phyloP scores from a whole-genome alignment of 768 basidiomycete species.

The Ephemerocybe angulata region DNA sequence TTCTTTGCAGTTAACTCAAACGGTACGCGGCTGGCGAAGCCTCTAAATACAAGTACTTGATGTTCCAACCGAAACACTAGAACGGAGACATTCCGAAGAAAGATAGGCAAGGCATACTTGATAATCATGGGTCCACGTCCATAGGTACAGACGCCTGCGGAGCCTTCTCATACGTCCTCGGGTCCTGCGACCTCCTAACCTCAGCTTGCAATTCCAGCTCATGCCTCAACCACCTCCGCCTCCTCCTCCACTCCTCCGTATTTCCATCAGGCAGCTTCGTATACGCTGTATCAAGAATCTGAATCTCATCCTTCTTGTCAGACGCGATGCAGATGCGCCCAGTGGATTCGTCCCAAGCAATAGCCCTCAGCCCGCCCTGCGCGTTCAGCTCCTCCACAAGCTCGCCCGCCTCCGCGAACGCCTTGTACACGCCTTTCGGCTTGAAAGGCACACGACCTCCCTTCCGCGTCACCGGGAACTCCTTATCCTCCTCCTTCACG shows the following conservation, averaged over 20 bases:
- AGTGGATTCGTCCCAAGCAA: slow-evolving; percentile 65
- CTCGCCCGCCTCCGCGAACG: slow-evolving; percentile 13
- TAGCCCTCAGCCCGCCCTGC: slow-evolving; percentile 36
- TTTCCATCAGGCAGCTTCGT: slow-evolving; percentile 24
- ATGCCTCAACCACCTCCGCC: not conserved
- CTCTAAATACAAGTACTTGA: no score
- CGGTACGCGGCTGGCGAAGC: no score
- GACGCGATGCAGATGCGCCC: slow-evolving; percentile 55
- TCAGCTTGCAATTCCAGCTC: not conserved
- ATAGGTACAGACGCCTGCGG: no score
- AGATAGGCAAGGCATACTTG: no score
- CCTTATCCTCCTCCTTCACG: slow-evolving; percentile 7
- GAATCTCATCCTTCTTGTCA: slow-evolving; percentile 35
- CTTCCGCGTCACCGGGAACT: slow-evolving; percentile 15
- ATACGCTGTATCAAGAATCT: slow-evolving; percentile 47
- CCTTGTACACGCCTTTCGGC: not conserved
- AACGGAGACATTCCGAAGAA: no score
- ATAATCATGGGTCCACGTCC: no score
- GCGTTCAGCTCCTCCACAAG: slow-evolving; percentile 17
- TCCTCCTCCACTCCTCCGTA: slow-evolving; percentile 14
- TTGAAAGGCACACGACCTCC: not conserved
- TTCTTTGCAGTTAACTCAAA: no score
- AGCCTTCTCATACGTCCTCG: not conserved
- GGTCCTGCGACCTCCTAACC: not conserved
- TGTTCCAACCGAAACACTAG: no score